These are phyloP conservation scores for Citrus sp. DNA, from an alignment of 345 rosid species.

Conservation along the genomic window DNA sequence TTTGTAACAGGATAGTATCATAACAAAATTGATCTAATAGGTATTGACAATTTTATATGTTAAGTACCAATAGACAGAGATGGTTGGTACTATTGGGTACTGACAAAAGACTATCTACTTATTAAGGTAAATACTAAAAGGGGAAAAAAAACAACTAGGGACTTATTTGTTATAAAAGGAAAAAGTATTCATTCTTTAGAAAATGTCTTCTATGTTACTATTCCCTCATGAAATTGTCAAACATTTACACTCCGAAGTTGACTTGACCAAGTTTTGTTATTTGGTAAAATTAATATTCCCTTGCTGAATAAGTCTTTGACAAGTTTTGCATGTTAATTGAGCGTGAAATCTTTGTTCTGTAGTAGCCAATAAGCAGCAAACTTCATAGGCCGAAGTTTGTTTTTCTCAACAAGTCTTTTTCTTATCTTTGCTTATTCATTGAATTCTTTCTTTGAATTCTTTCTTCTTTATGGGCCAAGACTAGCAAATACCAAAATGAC, in stretches of 20 bases:
- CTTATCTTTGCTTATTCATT: neutral
- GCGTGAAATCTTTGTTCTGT: neutral
- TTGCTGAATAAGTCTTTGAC: neutral
- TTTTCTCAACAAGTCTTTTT: neutral
- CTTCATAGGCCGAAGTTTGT: neutral
- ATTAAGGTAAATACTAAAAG: too few species aligned
- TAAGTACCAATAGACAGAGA: too few species aligned
- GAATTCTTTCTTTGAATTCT: neutral
- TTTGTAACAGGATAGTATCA: too few species aligned
- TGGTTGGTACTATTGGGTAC: too few species aligned
- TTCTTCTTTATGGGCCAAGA: neutral
- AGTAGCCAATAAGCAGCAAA: neutral
- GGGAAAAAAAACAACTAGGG: too few species aligned
- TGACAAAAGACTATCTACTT: accelerated
- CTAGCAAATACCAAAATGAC: neutral
- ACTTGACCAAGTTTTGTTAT: neutral
- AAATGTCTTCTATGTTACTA: neutral
- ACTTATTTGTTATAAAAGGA: too few species aligned
- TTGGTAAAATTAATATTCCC: neutral
- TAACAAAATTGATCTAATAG: too few species aligned
- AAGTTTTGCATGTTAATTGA: neutral
- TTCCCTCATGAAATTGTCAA: neutral
- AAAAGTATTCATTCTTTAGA: neutral
- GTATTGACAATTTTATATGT: too few species aligned
- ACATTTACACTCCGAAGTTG: neutral